A percentile compares a stretch with the other conserved stretches of the same genome.
Conservation (phyloP, 495 filamentous ascomycete species). For the Mytilinidion resinicola region DNA sequence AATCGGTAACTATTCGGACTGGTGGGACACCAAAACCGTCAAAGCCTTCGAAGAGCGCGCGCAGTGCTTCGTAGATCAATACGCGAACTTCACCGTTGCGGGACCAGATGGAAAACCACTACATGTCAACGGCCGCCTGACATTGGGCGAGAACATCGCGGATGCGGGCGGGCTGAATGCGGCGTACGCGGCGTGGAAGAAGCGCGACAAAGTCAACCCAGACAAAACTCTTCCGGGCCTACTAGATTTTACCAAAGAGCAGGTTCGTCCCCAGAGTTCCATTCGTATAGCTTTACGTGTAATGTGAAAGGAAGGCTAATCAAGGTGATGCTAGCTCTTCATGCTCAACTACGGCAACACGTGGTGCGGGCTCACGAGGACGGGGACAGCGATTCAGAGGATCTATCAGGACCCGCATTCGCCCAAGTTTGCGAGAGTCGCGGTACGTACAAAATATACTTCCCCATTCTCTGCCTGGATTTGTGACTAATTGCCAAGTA, state of each 20-base stretch:
- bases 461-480: neutral
- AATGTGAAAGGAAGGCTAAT: too few species aligned
- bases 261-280: constrained; percentile 37
- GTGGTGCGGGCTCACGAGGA: neutral
- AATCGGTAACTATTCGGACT: constrained; percentile 59
- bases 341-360: neutral
- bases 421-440: neutral
- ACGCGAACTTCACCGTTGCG: constrained; percentile 54
- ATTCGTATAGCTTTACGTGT: constrained; percentile 26
- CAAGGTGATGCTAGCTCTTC: neutral
- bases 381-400: neutral
- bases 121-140: constrained; percentile 62
- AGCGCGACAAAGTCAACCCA: constrained; percentile 45
- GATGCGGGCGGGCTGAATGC: constrained; percentile 66
- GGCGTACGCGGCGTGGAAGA: constrained; percentile 62
- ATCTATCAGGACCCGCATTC: neutral
- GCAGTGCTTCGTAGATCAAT: constrained; percentile 67
- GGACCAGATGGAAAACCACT: constrained; percentile 49
- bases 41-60: constrained; percentile 56
- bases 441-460: neutral
- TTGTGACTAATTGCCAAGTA: neutral
- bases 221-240: constrained; percentile 59
- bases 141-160: constrained; percentile 70
- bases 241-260: constrained; percentile 58
- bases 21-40: constrained; percentile 65